Base-by-base conservation (phyloP, 2,329 filamentous ascomycete genomes). In the Xylariaceae sp. region DNA sequence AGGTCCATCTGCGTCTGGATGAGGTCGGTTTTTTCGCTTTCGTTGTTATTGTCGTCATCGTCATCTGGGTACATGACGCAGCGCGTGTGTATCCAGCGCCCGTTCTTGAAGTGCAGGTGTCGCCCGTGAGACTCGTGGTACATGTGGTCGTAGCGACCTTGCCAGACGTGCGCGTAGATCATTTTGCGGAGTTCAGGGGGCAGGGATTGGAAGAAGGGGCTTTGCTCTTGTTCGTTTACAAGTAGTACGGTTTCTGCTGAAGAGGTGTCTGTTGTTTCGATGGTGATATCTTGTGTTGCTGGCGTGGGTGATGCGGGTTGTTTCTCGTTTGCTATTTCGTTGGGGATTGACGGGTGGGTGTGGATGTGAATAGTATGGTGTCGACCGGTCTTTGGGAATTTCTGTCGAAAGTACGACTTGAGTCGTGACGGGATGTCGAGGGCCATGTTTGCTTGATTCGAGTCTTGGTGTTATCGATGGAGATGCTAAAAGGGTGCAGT, bases 131-230 rank as follows among this genome's bases (percentile, higher is more conserved):
- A 56, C 3, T 63, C 53, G 34, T 71, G 66, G 49, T 71, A 71
- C 55, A 65, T 65, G 56, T 70, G 55, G 54, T 69, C 70, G 53
- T 68, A 62, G 5, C 58, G 50, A 3, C 64, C 64, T 7, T 42
- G 51, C 68, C 68, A 71, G 45, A 69, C 62, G 35, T 69, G 64
- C 37, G 60, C 57, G 53, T 71, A 71, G 51, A 75, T 68, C 61
- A 68, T 68, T 52, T 66, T 69, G 15, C 74, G 69, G 5, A 75
- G 67, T 62, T 75, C 73, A 7, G 68, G 60, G 7, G 73, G 73
- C 1, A 75, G 63, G 34, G 64, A 66, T 51, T 66, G 67, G 57
- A 74, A 71, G 58, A 75, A 72, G 1, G 61, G 51, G 61, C 69
- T 69, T 11, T 61, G 30, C 18, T 63, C 56, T 49, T 71, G 69